Conservation (phyloP, 179 eudicot species). For the Sideroxylon spinosum region DNA sequence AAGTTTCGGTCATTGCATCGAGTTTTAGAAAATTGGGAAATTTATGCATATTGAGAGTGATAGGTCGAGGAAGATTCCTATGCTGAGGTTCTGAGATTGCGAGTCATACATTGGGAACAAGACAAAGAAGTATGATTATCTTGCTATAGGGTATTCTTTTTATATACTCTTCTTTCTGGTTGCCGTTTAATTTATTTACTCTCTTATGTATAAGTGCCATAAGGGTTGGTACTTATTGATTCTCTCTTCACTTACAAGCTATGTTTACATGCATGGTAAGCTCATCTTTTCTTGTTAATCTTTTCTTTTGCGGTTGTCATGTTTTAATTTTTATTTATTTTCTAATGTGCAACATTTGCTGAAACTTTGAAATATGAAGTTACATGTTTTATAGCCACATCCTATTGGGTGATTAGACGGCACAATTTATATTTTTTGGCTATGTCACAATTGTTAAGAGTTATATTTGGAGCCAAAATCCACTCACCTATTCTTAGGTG, state of each 20-base stretch:
- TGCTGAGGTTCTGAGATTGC: slow-evolving; percentile 81
- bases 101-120: slow-evolving; percentile 87
- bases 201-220: slow-evolving; percentile 90
- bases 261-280: slow-evolving; percentile 99
- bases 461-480: not conserved
- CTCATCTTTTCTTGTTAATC: slow-evolving; percentile 5
- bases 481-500: too few relatives aligned
- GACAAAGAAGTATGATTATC: slow-evolving; percentile 97
- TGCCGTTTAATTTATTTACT: slow-evolving; percentile 71
- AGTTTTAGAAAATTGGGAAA: slow-evolving; percentile 99
- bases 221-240: slow-evolving; percentile 99
- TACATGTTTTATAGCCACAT: not conserved
- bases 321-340: not conserved
- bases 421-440: not conserved
- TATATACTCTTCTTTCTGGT: slow-evolving; percentile 82
- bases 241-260: slow-evolving; percentile 91
- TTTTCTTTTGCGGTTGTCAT: not conserved
- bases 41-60: slow-evolving; percentile 99
- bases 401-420: not conserved
- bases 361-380: not conserved
- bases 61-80: slow-evolving; percentile 79
- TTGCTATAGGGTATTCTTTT: slow-evolving; percentile 92
- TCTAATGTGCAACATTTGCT: not conserved
- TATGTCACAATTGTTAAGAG: not conserved
- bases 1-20: slow-evolving; percentile 94